Conservation (phyloP, 2,329 filamentous ascomycete genomes). For the Penicillium sp. region DNA sequence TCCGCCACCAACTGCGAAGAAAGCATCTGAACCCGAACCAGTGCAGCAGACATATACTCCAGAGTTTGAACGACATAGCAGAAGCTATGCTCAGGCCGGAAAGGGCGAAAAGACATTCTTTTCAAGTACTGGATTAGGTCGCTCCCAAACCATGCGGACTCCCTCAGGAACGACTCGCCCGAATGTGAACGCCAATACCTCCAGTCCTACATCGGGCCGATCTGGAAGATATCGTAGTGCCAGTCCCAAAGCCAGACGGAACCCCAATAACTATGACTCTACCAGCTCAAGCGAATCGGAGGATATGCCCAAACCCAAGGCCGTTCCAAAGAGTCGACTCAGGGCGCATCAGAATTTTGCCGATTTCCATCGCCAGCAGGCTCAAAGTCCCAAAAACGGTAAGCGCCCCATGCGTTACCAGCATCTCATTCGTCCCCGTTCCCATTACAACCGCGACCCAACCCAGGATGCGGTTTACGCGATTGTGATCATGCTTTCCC, state of each 20-base stretch:
- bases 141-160: constrained; percentile 57
- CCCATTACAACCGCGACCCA: neutral
- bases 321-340: constrained; percentile 42
- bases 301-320: constrained; percentile 40
- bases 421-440: neutral
- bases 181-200: constrained; percentile 38
- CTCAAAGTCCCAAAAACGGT: constrained; percentile 32
- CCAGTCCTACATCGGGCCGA: constrained; percentile 34
- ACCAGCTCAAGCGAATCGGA: constrained; percentile 44
- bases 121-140: constrained; percentile 51
- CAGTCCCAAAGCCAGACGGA: constrained; percentile 43
- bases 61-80: constrained; percentile 54
- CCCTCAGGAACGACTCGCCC: constrained; percentile 42
- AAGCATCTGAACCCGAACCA: constrained; percentile 39
- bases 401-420: constrained; percentile 25
- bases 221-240: constrained; percentile 44
- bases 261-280: constrained; percentile 32
- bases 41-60: constrained; percentile 23
- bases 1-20: constrained; percentile 44
- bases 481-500: neutral
- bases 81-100: constrained; percentile 55
- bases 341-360: constrained; percentile 31
- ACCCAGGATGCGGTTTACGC: neutral
- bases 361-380: constrained; percentile 27
- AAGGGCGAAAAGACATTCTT: constrained; percentile 59